Base-by-base conservation (phyloP, 495 filamentous ascomycete species). In the Hypoxylon crocopeplum region DNA sequence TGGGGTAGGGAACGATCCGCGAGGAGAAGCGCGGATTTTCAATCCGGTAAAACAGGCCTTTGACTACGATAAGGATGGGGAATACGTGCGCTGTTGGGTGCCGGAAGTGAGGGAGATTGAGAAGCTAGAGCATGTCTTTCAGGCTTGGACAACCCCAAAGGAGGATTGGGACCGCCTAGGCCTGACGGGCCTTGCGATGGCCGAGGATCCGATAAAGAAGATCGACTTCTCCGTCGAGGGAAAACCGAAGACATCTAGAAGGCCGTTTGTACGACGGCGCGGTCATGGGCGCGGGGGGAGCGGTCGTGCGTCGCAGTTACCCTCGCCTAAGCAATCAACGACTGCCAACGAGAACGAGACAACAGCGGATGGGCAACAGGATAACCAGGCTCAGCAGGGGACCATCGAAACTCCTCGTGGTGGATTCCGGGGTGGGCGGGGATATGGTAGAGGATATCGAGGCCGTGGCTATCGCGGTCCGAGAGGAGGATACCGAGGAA, bases 1-100 rank as follows among this genome's bases (percentile, higher is more conserved):
- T 0, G 88, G 88, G 5, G 87, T 91, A 0, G 88, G 88, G 16
- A 91, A 90, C 66, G 88, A 90, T 63, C 88, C 88, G 0, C 67
- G 85, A 24, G 80, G 83, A 25, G 79, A 86, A 30, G 77, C 78
- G 0, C 72, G 87, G 32, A 82, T 87, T 10, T 90, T 92, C 76
- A 91, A 91, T 67, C 87, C 88, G 1, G 76, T 88, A 25, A 88
- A 90, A 72, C 84, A 89, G 64, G 85, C 83, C 0, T 75, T 84
- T 52, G 86, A 91, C 44, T 90, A 91, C 62, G 88, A 90, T 66
- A 73, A 76, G 2, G 68, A 79, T 0, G 88, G 85, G 13, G 70
- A 77, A n/a, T 91, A 90, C 58, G 79, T 90, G 2, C 80, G 80
- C 17, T 71, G 79, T 8, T 91, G 88, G 88, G 76, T 90, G 0